These are phyloP conservation scores for Aspergillus fischeri DNA, from an alignment of 2,329 filamentous ascomycete genomes.

Conservation along the genomic window DNA sequence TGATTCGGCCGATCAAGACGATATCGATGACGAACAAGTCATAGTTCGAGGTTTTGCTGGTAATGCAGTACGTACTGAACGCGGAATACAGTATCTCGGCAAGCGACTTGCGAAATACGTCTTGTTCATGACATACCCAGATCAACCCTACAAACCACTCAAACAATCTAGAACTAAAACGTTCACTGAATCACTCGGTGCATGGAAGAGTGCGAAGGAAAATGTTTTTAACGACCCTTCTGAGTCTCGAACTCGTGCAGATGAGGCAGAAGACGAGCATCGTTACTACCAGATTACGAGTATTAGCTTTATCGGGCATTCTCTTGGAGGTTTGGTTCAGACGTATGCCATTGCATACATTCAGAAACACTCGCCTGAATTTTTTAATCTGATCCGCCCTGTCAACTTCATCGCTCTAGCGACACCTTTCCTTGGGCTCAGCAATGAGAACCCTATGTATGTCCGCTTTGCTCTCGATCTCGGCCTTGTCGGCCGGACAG, in stretches of 20 bases:
- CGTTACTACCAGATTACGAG: conserved; percentile 78
- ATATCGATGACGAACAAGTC: conserved; percentile 61
- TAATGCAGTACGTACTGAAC: conserved; percentile 86
- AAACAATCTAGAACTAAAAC: conserved; percentile 51
- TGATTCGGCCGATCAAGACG: conserved; percentile 29
- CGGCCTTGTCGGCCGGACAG: conserved; percentile 90
- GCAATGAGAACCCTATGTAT: conserved; percentile 96
- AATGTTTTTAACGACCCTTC: conserved; percentile 30
- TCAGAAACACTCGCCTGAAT: conserved; percentile 87
- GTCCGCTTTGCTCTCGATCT: conserved; percentile 97
- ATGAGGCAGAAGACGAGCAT: conserved; percentile 42
- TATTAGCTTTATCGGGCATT: conserved; percentile 93
- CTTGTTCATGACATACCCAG: conserved; percentile 84
- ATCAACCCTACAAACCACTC: conserved; percentile 78
- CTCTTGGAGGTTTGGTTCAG: conserved; percentile 82
- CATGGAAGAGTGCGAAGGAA: conserved; percentile 29
- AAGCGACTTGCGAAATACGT: conserved; percentile 92
- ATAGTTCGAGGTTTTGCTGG: conserved; percentile 86
- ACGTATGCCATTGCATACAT: conserved; percentile 96
- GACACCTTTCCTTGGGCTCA: conserved; percentile 82
- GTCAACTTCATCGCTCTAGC: conserved; percentile 88
- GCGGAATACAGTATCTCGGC: conserved; percentile 93
- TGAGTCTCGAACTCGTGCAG: conserved; percentile 36
- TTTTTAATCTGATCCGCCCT: conserved; percentile 80
- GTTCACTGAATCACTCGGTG: conserved; percentile 46